Conservation (phyloP, 352 stramenopile species). For the Phytophthora pluvialis region DNA sequence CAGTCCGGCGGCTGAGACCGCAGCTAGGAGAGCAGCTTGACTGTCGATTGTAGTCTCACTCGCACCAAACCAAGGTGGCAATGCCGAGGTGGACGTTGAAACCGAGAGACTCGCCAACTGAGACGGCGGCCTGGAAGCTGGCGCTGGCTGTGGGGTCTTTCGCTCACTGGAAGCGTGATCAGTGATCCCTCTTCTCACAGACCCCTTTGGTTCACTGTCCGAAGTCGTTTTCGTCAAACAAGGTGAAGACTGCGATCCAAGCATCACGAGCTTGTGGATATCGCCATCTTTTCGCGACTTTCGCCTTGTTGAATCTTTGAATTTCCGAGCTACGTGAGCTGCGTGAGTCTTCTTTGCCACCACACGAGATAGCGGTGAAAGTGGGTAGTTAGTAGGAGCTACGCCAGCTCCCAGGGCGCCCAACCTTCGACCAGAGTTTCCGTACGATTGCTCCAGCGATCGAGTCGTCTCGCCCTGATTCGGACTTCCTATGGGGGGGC, state of each 20-base stretch:
- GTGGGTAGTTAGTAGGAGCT: conserved; percentile 15
- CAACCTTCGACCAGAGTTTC: conserved; percentile 3
- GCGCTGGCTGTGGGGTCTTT: neutral
- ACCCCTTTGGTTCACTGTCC: neutral
- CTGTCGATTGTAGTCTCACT: conserved; percentile 10
- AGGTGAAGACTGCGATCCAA: conserved; percentile 30
- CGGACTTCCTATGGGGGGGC: neutral
- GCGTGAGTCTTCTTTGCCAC: conserved; percentile 54
- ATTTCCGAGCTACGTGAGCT: conserved; percentile 47
- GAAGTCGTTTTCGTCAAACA: conserved; percentile 12
- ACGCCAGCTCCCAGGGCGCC: neutral
- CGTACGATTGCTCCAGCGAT: conserved; percentile 6
- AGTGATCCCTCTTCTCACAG: neutral
- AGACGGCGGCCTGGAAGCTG: conserved; percentile 8
- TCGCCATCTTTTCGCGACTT: conserved; percentile 22
- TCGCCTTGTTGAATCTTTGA: conserved; percentile 35
- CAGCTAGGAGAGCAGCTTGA: conserved; percentile 37
- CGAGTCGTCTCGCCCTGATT: conserved; percentile 4
- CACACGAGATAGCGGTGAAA: conserved; percentile 53
- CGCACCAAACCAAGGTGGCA: conserved; percentile 1
- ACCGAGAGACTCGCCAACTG: conserved; percentile 19
- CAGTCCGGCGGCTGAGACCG: conserved; percentile 39
- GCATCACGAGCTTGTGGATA: conserved; percentile 20
- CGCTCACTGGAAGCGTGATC: conserved; percentile 9
- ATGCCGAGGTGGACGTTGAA: conserved; percentile 15